These are phyloP conservation scores for Ganoderma resinaceum DNA, from an alignment of 1,284 basidiomycete species.

Conservation along the genomic window DNA sequence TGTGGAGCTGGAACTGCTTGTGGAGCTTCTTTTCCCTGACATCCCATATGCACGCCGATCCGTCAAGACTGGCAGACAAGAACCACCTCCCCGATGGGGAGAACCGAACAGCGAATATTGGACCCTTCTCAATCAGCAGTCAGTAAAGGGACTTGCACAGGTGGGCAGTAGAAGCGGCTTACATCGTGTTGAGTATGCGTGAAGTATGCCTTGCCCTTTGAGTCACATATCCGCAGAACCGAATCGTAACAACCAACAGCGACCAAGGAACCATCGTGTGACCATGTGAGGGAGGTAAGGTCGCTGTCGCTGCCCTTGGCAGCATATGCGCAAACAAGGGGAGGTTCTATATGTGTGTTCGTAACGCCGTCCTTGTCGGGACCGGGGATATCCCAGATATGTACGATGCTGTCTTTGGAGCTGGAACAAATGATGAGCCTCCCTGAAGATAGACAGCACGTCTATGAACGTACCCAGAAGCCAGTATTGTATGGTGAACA, in stretches of 20 bases:
- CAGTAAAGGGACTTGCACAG: slow-evolving; percentile 8
- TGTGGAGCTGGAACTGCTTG: slow-evolving; percentile 68
- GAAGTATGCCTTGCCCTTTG: slow-evolving; percentile 65
- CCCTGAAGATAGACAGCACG: slow-evolving; percentile 3
- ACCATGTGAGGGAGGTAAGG: slow-evolving; percentile 80
- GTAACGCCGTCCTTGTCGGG: slow-evolving; percentile 31
- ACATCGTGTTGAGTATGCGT: slow-evolving; percentile 70
- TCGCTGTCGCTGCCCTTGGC: slow-evolving; percentile 58
- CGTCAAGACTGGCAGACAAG: slow-evolving; percentile 76
- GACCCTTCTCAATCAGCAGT: slow-evolving; percentile 58
- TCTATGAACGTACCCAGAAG: slow-evolving; percentile 67
- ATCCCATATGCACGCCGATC: slow-evolving; percentile 80
- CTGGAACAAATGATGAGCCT: slow-evolving; percentile 43
- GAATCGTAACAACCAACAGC: slow-evolving; percentile 81
- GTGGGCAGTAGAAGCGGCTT: slow-evolving; percentile 30
- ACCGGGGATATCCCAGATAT: slow-evolving; percentile 76
- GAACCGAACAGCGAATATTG: slow-evolving; percentile 78
- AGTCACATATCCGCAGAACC: slow-evolving; percentile 67
- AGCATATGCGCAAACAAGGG: slow-evolving; percentile 58
- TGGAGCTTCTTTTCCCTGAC: slow-evolving; percentile 66
- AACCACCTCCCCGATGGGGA: slow-evolving; percentile 75
- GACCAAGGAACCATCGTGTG: slow-evolving; percentile 69
- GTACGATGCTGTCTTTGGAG: slow-evolving; percentile 78
- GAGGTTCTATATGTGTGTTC: slow-evolving; percentile 39
- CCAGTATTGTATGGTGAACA: slow-evolving; percentile 62